Conservation (phyloP, 352 stramenopile species). For the Phytophthora citrophthora region DNA sequence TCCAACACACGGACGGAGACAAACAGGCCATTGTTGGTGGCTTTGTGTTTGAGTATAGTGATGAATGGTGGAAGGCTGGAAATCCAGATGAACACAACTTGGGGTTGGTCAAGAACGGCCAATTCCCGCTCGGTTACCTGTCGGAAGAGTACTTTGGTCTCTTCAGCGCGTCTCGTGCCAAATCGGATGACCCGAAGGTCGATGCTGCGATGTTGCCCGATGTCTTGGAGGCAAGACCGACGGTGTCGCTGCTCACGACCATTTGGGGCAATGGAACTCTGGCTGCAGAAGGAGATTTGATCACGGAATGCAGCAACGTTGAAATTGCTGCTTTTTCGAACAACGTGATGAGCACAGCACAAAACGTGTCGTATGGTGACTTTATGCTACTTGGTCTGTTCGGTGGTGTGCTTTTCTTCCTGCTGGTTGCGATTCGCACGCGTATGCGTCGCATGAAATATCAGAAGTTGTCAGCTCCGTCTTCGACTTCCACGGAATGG, state of each 20-base stretch:
- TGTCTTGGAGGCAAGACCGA: conserved; percentile 51
- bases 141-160: conserved; percentile 73
- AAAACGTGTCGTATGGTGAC: conserved; percentile 1
- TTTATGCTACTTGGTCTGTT: conserved; percentile 21
- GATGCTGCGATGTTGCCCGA: conserved; percentile 31
- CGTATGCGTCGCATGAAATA: conserved; percentile 26
- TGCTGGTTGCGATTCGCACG: conserved; percentile 23
- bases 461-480: conserved; percentile 18
- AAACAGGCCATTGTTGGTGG: conserved; percentile 68
- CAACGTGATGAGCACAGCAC: not conserved
- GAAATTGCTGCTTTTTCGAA: conserved; percentile 2
- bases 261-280: conserved; percentile 50
- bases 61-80: conserved; percentile 80
- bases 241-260: conserved; percentile 53
- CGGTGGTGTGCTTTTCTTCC: conserved; percentile 25
- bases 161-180: conserved; percentile 22
- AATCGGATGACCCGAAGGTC: conserved; percentile 2
- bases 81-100: conserved; percentile 60
- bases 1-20: conserved; percentile 42
- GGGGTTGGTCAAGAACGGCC: conserved; percentile 46
- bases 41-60: conserved; percentile 81
- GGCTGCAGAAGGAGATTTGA: conserved; percentile 43
- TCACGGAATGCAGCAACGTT: conserved; percentile 38
- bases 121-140: conserved; percentile 69
- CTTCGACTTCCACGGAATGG: conserved; percentile 8